phyloP scores from a whole-genome alignment of 2,329 filamentous ascomycete genomes.

The Calonectria pseudoreteaudii region DNA sequence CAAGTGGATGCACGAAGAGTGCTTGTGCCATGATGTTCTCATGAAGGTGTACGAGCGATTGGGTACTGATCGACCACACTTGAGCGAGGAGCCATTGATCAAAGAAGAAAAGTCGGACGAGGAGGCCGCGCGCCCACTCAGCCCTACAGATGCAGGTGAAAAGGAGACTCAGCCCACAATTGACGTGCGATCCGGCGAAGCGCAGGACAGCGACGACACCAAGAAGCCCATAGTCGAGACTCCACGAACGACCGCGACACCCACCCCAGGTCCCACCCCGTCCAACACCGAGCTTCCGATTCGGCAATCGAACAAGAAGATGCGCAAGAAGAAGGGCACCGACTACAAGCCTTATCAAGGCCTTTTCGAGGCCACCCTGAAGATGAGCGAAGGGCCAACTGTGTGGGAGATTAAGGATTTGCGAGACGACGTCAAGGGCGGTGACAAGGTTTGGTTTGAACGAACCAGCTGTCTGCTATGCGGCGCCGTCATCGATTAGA shows the following conservation, averaged over 20 bases:
- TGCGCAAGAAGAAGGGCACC: conserved; percentile 52
- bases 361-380: conserved; percentile 63
- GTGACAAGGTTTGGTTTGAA: conserved; percentile 66
- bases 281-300: conserved; percentile 37
- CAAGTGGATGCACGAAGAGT: conserved; percentile 74
- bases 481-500: conserved; percentile 58
- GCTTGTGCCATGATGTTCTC: conserved; percentile 68
- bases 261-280: conserved; percentile 46
- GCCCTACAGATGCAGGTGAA: conserved; percentile 62
- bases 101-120: conserved; percentile 54
- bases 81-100: conserved; percentile 50
- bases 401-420: conserved; percentile 65
- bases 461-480: conserved; percentile 63
- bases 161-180: conserved; percentile 65
- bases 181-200: conserved; percentile 62
- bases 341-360: conserved; percentile 62
- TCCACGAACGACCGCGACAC: conserved; percentile 46
- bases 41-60: conserved; percentile 62
- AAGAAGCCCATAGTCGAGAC: conserved; percentile 49
- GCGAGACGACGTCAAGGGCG: conserved; percentile 58
- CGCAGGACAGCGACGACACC: conserved; percentile 52
- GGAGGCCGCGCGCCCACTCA: conserved; percentile 56
- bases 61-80: conserved; percentile 63
- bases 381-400: conserved; percentile 60
- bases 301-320: conserved; percentile 48